Conservation (phyloP, 305 asterid species). For the Fraxinus sp. region DNA sequence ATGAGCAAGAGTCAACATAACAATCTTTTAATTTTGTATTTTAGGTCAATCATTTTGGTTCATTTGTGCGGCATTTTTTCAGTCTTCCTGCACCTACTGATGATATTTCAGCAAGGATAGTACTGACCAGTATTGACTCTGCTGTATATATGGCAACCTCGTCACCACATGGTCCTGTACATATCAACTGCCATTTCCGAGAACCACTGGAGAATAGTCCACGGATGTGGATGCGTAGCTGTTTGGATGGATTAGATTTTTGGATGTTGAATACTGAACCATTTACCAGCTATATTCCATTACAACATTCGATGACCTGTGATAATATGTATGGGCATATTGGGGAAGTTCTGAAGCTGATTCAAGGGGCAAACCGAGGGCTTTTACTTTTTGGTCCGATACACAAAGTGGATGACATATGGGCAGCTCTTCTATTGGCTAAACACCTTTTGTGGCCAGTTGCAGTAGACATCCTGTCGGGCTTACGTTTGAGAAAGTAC, state of each 20-base stretch:
- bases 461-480: constrained; percentile 78
- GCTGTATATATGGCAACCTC: constrained; percentile 72
- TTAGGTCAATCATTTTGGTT: constrained; percentile 85
- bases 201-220: constrained; percentile 76
- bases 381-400: constrained; percentile 76
- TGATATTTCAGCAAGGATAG: constrained; percentile 73
- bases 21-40: constrained; percentile 17
- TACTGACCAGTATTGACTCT: constrained; percentile 82
- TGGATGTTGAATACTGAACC: constrained; percentile 79
- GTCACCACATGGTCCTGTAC: constrained; percentile 87
- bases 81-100: constrained; percentile 82
- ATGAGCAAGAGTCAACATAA: not conserved
- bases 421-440: constrained; percentile 95
- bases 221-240: constrained; percentile 51
- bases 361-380: constrained; percentile 71
- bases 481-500: constrained; percentile 85
- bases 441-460: constrained; percentile 93
- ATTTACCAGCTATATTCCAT: constrained; percentile 67
- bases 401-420: constrained; percentile 83
- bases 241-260: constrained; percentile 68
- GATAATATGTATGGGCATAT: constrained; percentile 35
- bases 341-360: constrained; percentile 57
- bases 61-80: constrained; percentile 71
- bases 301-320: constrained; percentile 45
- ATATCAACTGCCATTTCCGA: constrained; percentile 87